A percentile compares a stretch with the other conserved stretches of the same genome.
Evolutionary conservation across 306 rosid genomes (phyloP).

Genomic region (Inga laurina): DNA sequence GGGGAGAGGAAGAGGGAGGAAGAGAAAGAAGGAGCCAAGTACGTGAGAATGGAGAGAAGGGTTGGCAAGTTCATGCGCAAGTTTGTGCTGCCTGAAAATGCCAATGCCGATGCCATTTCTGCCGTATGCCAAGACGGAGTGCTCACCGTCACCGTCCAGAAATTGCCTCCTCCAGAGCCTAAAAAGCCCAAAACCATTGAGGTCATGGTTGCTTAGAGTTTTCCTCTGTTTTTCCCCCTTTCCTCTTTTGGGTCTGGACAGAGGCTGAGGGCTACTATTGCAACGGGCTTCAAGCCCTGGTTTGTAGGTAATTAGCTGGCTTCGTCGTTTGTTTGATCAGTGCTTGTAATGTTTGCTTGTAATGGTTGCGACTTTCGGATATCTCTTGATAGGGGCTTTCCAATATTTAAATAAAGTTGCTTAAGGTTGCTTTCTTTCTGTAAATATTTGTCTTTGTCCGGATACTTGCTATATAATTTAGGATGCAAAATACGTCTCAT

Average conservation of each 20-base stretch:
- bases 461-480: not conserved
- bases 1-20: slow-evolving; percentile 81
- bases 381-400: too few species aligned
- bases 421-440: not conserved
- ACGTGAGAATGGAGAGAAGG: slow-evolving; percentile 73
- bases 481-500: not conserved
- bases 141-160: slow-evolving; percentile 57
- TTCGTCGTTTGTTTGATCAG: not conserved
- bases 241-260: not conserved
- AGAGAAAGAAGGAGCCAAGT: slow-evolving; percentile 67
- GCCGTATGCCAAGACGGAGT: slow-evolving; percentile 79
- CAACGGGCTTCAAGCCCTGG: not conserved
- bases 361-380: not conserved
- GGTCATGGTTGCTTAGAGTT: slow-evolving; percentile 43
- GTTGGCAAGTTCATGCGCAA: slow-evolving; percentile 74
- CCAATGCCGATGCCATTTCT: slow-evolving; percentile 49
- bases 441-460: not conserved
- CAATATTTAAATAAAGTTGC: not conserved
- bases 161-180: slow-evolving; percentile 78
- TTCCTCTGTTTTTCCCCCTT: not conserved
- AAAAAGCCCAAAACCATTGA: slow-evolving; percentile 71
- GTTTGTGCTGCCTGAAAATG: slow-evolving; percentile 73
- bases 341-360: not conserved
- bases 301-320: not conserved
- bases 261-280: not conserved